phyloP scores from a whole-genome alignment of 2,329 filamentous ascomycete species.

The Apiospora koreana region DNA sequence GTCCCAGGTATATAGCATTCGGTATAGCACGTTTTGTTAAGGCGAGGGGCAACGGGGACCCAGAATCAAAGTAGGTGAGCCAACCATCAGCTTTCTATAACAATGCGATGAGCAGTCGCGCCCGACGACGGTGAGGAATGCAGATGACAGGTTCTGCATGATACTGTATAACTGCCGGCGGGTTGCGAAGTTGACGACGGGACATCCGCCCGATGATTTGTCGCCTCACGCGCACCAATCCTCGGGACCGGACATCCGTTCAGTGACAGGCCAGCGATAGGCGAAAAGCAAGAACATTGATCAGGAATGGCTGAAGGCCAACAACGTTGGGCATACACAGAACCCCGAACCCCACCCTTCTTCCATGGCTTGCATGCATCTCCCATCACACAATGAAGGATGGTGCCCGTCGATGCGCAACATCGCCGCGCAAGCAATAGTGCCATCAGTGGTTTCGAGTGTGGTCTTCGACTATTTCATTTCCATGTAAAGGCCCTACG shows the following conservation, averaged over 20 bases:
- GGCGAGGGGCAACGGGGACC: too few species aligned
- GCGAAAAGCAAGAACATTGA: background rate
- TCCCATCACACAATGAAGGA: slow-evolving; percentile 2
- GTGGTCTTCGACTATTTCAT: background rate
- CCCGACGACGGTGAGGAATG: slow-evolving; percentile 1
- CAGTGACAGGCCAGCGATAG: background rate
- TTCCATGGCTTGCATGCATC: background rate
- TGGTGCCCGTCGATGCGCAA: background rate
- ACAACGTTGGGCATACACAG: background rate
- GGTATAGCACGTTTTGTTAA: background rate
- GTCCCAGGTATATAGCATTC: background rate
- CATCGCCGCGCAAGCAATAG: background rate
- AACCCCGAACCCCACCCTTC: background rate
- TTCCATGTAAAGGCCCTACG: background rate
- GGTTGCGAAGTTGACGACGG: background rate
- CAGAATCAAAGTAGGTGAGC: too few species aligned
- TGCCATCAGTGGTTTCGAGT: background rate
- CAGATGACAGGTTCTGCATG: slow-evolving; percentile 2
- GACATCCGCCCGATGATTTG: background rate
- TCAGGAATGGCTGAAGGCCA: background rate
- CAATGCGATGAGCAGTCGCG: background rate
- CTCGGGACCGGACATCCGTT: slow-evolving; percentile 3
- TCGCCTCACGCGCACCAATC: slow-evolving; percentile 4
- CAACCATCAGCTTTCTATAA: background rate
- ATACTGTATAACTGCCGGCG: background rate